Base-by-base conservation (phyloP, 148 eudicot species). In the Arbutus unedo region DNA sequence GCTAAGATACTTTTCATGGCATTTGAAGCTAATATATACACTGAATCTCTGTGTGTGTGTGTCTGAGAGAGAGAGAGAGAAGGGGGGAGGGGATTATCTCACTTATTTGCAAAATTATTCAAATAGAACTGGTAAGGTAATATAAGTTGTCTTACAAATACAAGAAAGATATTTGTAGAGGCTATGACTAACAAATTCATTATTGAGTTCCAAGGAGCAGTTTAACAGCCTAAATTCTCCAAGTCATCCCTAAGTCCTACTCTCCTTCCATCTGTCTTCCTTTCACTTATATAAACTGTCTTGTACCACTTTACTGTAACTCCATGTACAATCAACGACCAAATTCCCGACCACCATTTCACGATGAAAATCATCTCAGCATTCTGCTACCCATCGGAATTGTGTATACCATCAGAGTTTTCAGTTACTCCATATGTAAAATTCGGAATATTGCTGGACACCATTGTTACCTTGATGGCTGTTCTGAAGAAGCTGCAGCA, bases 401-500 rank as follows among this genome's bases (percentile, higher is more conserved):
- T 67, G 76, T 80, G 15, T 25, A 48, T 66, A 21, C 74, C 48
- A 67, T 62, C 15, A 49, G 14, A 67, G 2, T 50, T 67, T 50
- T 56, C 47, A 68, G 76, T 45, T 66, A 19, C 62, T 49, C 82
- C 74, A 23, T 59, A 76, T 21, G 57, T 44, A 67, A 75, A 79
- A 70, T 47, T 76, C 59, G 68, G 81, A 62, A 82, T 55, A 11
- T 74, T 51, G 18, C 54, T 64, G 31, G 72, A 48, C 76, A 54
- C 79, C 49, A 19, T 25, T 1, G 45, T 79, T 84, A 87, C 88
- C 84, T 85, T 11, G 84, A 82, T 13, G 82, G 86, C 78, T 90
- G 92, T 55, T 91, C 91, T 8, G 92, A 88, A 76, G 84, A 88
- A 44, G 89, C 82, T 51, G 86, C 56, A 31, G 62, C 91, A 48